A percentile compares a stretch with the other conserved stretches of the same genome.
Conservation (phyloP, 306 rosid species). For the Cajanus cajan region DNA sequence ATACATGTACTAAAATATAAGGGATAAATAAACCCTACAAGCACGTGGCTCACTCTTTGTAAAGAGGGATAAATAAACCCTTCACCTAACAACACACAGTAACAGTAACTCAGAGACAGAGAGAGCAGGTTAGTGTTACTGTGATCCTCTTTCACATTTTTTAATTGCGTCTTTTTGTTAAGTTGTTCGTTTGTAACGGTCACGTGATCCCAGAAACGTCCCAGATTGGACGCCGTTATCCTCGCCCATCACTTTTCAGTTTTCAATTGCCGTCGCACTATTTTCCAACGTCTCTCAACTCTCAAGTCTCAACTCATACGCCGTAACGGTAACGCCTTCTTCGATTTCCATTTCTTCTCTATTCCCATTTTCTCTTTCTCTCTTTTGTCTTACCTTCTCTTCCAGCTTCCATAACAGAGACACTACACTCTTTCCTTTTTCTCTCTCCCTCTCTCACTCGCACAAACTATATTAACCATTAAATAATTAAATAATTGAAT, state of each 20-base stretch:
- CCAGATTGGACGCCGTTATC: conserved; percentile 51
- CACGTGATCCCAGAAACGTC: conserved; percentile 51
- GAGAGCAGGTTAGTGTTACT: neutral
- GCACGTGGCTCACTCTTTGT: no score
- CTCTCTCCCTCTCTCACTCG: neutral
- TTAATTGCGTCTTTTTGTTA: conserved; percentile 30
- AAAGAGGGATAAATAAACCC: no score
- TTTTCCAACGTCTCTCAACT: conserved; percentile 43
- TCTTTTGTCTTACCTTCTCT: neutral
- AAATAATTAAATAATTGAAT: neutral
- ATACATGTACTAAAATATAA: no score
- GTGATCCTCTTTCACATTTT: neutral
- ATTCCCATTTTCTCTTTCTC: neutral
- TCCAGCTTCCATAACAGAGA: conserved; percentile 32
- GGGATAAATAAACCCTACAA: no score
- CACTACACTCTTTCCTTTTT: neutral
- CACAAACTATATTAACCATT: neutral
- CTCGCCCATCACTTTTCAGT: neutral
- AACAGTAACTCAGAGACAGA: neutral
- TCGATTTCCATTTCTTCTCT: conserved; percentile 12
- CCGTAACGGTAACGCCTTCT: conserved; percentile 41
- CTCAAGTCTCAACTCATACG: no score
- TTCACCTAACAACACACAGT: neutral
- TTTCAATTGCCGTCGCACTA: conserved; percentile 15
- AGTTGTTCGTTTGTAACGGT: conserved; percentile 57